These are phyloP conservation scores for Candida mattraensis DNA, from an alignment of 805 yeast genomes.

Conservation along the genomic window DNA sequence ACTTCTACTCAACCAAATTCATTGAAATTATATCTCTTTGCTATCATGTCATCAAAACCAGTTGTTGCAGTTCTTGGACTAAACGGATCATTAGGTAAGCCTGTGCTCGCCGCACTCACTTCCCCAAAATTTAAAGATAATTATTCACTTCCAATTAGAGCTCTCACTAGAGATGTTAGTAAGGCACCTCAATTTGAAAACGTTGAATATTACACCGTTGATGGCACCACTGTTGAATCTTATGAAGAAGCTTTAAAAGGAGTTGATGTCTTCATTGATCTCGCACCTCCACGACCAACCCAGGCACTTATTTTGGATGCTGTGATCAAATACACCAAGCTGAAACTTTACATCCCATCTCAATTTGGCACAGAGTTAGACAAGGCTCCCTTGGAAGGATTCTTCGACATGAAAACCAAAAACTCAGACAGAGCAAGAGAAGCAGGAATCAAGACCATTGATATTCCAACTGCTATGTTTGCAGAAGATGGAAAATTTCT, in stretches of 20 bases:
- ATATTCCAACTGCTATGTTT: conserved; percentile 41
- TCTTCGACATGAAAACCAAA: conserved; percentile 29
- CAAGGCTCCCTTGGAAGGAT: conserved; percentile 21
- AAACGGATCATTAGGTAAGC: conserved; percentile 52
- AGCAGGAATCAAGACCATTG: conserved; percentile 48
- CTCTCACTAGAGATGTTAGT: conserved; percentile 46
- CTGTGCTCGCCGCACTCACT: conserved; percentile 45
- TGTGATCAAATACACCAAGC: conserved; percentile 35
- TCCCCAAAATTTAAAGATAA: conserved; percentile 43
- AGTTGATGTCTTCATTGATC: conserved; percentile 51
- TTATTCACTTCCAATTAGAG: conserved; percentile 48
- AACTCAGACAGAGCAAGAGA: conserved; percentile 42
- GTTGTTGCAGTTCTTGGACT: conserved; percentile 53
- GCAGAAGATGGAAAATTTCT: conserved; percentile 36
- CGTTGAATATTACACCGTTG: conserved; percentile 41
- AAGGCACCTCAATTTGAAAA: conserved; percentile 33
- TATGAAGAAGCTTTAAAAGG: conserved; percentile 43
- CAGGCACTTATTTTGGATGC: conserved; percentile 39
- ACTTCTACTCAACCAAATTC: too few relatives aligned
- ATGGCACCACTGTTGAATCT: conserved; percentile 28
- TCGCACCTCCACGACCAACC: conserved; percentile 33
- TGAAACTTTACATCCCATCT: conserved; percentile 56
- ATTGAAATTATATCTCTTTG: too few relatives aligned
- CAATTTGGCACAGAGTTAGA: conserved; percentile 55
- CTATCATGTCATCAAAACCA: conserved; percentile 25